Base-by-base conservation (phyloP, 176 grass and related monocot genomes). In the Themeda triandra region DNA sequence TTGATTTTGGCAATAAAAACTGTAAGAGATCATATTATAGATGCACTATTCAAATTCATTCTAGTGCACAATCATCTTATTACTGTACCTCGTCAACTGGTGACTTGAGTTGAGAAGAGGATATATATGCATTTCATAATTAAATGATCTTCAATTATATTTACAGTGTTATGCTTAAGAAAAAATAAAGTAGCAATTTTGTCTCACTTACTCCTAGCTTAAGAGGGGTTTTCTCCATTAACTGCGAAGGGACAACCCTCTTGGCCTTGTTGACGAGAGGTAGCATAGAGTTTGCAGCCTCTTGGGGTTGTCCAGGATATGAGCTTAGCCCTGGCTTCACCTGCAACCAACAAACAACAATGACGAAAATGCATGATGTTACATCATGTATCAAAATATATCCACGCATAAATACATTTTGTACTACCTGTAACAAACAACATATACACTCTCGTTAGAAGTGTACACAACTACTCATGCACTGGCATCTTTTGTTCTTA, bases 181-280 rank as follows among this genome's bases (percentile, higher is more conserved):
- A 64, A 29, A 29, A 63, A 5, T 10, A 10, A n/a, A 23, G 4
- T 63, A 29, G 25, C 4, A 17, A 31, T 6, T 29, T 33, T 15
- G 8, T n/a, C 35, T 66, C 64, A 67, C 65, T 0, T 67, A 67
- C 65, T 10, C 42, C 70, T 19, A 73, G 70, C 14, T 73, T 73
- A 48, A 73, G 70, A 29, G 70, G 70, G 27, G 41, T 48, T 73
- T 4, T 30, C 45, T 73, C 45, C n/a, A 17, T 73, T 29, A 73
- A 41, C 24, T 28, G 25, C 5, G 70, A 73, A 73, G 70, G 70
- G 8, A 73, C 70, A 48, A 73, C 1, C 1, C 41, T 73, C 41
- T 73, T 73, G 70, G 70, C 70, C 41, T 73, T 73, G 4, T 73
- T 28, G 28, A 73, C 13, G 9, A 73, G 70, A 73, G 70, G 70